phyloP scores from a whole-genome alignment of 345 rosid genomes.

The Linum lewisii region DNA sequence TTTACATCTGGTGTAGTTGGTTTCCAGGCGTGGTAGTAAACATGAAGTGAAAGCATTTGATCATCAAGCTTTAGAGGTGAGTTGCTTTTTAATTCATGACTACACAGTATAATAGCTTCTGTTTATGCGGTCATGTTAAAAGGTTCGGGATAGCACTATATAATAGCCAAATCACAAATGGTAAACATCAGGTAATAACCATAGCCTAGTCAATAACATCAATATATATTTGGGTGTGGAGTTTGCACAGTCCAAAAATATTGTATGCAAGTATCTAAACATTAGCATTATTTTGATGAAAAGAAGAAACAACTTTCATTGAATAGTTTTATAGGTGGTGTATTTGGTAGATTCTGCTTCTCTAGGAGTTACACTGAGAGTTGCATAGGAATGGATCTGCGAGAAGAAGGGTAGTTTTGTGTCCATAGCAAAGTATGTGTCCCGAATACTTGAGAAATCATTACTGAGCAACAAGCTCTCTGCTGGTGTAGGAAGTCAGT shows the following conservation, averaged over 20 bases:
- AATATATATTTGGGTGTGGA: constrained; percentile 75
- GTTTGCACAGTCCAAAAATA: constrained; percentile 73
- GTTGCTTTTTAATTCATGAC: constrained; percentile 3
- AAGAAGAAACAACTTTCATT: neutral
- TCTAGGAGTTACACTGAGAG: constrained; percentile 86
- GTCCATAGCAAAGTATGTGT: constrained; percentile 53
- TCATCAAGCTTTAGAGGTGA: constrained; percentile 82
- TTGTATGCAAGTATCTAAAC: constrained; percentile 29
- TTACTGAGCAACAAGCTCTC: constrained; percentile 62
- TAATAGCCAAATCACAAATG: constrained; percentile 89
- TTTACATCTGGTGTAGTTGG: constrained; percentile 43
- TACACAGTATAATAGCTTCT: constrained; percentile 33
- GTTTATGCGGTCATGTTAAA: constrained; percentile 79
- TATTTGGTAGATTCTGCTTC: constrained; percentile 70
- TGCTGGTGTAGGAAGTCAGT: constrained; percentile 37
- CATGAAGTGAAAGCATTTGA: constrained; percentile 64
- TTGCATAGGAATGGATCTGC: constrained; percentile 91
- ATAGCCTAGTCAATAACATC: constrained; percentile 51
- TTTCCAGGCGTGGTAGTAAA: constrained; percentile 40
- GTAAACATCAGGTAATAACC: constrained; percentile 82
- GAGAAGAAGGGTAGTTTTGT: constrained; percentile 52
- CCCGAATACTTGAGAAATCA: constrained; percentile 51
- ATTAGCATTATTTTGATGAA: too few species aligned
- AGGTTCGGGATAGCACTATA: constrained; percentile 79
- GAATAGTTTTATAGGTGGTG: constrained; percentile 43